phyloP scores from a whole-genome alignment of 176 grass and related monocot genomes.

The Zizania latifolia region DNA sequence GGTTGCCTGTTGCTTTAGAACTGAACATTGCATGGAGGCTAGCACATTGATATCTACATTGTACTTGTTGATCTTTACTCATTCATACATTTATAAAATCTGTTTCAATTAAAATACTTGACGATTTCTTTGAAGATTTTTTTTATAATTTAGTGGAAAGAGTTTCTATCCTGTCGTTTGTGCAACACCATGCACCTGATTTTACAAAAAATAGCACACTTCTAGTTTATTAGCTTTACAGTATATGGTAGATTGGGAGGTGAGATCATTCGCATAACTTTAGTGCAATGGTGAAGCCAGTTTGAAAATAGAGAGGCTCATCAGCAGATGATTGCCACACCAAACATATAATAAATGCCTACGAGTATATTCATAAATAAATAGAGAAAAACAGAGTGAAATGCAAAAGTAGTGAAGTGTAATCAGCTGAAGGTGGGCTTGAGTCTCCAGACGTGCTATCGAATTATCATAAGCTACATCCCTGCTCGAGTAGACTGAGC shows the following conservation, averaged over 20 bases:
- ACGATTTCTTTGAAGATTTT: conserved; percentile 8
- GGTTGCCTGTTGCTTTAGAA: not conserved
- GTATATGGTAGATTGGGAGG: not conserved
- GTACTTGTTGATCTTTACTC: not conserved
- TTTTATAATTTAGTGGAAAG: conserved; percentile 3
- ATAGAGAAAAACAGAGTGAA: not conserved
- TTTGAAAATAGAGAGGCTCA: not conserved
- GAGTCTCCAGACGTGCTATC: not conserved
- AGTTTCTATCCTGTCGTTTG: not conserved
- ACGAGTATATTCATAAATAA: not conserved
- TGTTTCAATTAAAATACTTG: not conserved
- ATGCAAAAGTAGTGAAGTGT: not conserved
- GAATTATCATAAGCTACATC: not conserved
- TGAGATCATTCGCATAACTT: not conserved
- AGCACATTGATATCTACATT: conserved; percentile 4
- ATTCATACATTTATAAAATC: not conserved
- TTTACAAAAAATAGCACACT: not conserved
- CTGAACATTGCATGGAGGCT: not conserved
- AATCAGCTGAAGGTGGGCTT: not conserved
- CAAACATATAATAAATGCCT: not conserved
- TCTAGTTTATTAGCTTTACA: too few species aligned
- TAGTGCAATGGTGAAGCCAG: not conserved
- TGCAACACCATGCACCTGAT: not conserved
- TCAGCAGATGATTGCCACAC: not conserved
- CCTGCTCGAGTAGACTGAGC: not conserved